Base-by-base conservation (phyloP, 2,329 filamentous ascomycete species). In the Talaromyces islandicus region DNA sequence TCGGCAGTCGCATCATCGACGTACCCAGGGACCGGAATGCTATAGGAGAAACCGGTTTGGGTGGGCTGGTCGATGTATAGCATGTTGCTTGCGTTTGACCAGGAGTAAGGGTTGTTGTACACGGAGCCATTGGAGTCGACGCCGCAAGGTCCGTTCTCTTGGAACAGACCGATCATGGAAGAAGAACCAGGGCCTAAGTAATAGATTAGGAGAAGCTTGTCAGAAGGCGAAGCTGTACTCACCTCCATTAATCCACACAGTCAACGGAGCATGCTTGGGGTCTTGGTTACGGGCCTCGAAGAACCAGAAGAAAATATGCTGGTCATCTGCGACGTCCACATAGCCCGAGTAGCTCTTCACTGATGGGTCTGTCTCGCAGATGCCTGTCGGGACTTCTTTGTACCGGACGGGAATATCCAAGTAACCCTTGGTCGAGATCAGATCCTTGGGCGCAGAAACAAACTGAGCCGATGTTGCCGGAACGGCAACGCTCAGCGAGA, bases 51-150 rank as follows among this genome's bases (percentile, higher is more conserved):
- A 2, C 85, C 85, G 4, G 84, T 81, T 57, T 83, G 80, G 10
- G 79, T 81, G 10, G 84, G 88, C 70, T 89, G 83, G 66, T 90
- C 86, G 64, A 89, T 81, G 71, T 87, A 89, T 14, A 89, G 79
- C 79, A 88, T 82, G 66, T 88, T 88, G 64, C 80, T 81, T n/a
- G 80, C 77, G 65, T 83, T 82, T 62, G 83, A 85, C 81, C 83
- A 88, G 1, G 83, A 83, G 70, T 81, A 83, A 0, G 75, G 71
- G 64, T 83, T 83, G 60, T 76, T 63, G 7, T 73, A 73, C 1
- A 80, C 78, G 41, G 68, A 72, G n/a, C 70, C 59, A 66, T 83
- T 73, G 1, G 72, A 71, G 29, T 75, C 70, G 56, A 75, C 67
- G 53, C 77, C 73, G 58, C 77, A 80, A 9, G 78, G 75, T 1